Evolutionary conservation across 1,284 basidiomycete genomes (phyloP).

Genomic region (Vanrija sp.): DNA sequence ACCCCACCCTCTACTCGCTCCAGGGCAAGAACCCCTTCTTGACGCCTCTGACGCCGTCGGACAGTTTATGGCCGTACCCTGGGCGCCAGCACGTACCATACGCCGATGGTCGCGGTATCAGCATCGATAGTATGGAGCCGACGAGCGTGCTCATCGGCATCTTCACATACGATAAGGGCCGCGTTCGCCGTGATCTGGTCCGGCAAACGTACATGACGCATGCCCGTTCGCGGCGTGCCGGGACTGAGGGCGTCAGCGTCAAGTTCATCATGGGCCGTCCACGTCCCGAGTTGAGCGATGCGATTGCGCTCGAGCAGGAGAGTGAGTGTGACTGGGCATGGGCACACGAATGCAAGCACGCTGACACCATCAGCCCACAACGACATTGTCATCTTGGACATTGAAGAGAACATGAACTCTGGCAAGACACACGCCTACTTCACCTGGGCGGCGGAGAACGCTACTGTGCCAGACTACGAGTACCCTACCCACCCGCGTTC

Average conservation of each 20-base stretch:
- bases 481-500: slow-evolving; percentile 20
- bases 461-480: slow-evolving; percentile 68
- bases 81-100: slow-evolving; percentile 18
- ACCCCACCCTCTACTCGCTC: slow-evolving; percentile 42
- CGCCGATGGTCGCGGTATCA: slow-evolving; percentile 16
- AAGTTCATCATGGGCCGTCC: slow-evolving; percentile 90
- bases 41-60: slow-evolving; percentile 26
- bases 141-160: slow-evolving; percentile 87
- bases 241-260: slow-evolving; percentile 78
- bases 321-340: slow-evolving; percentile 57
- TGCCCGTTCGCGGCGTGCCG: slow-evolving; percentile 68
- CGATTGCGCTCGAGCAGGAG: slow-evolving; percentile 85
- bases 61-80: slow-evolving; percentile 47
- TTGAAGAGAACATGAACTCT: slow-evolving; percentile 53
- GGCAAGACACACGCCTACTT: slow-evolving; percentile 53
- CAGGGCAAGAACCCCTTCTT: slow-evolving; percentile 23
- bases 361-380: slow-evolving; percentile 58
- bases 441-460: slow-evolving; percentile 70
- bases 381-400: slow-evolving; percentile 53
- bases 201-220: slow-evolving; percentile 87
- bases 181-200: slow-evolving; percentile 83
- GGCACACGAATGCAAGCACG: not conserved
- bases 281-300: slow-evolving; percentile 68
- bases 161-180: slow-evolving; percentile 80
- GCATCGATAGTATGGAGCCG: slow-evolving; percentile 68